Evolutionary conservation across 2,329 filamentous ascomycete genomes (phyloP).

Genomic region (Plectosphaerella sp.): DNA sequence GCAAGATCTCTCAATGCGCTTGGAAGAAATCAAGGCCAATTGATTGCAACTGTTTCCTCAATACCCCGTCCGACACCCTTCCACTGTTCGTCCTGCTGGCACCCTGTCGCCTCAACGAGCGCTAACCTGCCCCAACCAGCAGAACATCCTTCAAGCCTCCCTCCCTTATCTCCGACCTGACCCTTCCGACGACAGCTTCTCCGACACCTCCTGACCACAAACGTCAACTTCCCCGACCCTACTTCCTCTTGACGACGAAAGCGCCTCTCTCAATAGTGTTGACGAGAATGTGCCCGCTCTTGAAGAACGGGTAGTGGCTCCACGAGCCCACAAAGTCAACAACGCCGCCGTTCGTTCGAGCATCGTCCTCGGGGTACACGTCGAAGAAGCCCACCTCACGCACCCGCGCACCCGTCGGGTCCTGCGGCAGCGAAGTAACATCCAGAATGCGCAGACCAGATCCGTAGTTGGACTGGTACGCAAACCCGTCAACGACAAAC

Average conservation of each 20-base stretch:
- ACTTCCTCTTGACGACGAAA: constrained; percentile 11
- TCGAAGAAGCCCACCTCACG: constrained; percentile 38
- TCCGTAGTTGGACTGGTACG: constrained; percentile 41
- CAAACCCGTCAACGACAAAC: constrained; percentile 32
- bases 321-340: constrained; percentile 13
- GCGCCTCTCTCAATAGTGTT: constrained; percentile 17
- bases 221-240: too few species aligned
- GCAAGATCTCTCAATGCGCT: too few species aligned
- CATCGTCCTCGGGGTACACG: constrained; percentile 29
- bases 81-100: too few species aligned
- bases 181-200: too few species aligned
- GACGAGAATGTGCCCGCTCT: constrained; percentile 13
- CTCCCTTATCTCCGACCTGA: too few species aligned
- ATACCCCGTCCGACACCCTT: too few species aligned
- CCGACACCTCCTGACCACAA: too few species aligned
- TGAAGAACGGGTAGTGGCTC: constrained; percentile 13
- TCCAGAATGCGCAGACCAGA: constrained; percentile 31
- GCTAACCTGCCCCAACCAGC: too few species aligned
- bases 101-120: too few species aligned
- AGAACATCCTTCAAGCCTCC: too few species aligned
- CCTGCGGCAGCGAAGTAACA: constrained; percentile 20
- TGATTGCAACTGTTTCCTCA: too few species aligned
- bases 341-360: constrained; percentile 9
- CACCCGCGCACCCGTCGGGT: constrained; percentile 31
- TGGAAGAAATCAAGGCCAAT: too few species aligned